Conservation (phyloP, 192 early-diverging fungal species). For the Phlyctochytrium arcticum region DNA sequence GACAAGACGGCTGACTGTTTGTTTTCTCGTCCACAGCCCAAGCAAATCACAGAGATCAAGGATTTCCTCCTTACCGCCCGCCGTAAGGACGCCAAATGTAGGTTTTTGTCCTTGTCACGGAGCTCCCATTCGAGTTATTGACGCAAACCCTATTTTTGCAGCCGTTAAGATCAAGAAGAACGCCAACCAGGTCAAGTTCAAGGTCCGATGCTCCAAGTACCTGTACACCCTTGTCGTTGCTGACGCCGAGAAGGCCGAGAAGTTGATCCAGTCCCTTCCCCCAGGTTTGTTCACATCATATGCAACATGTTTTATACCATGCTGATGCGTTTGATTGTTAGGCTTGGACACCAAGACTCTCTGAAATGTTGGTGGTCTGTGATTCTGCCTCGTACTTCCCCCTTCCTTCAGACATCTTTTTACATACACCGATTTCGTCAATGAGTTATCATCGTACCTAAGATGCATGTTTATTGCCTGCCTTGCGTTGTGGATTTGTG, state of each 20-base stretch:
- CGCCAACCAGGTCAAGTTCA: slow-evolving; percentile 90
- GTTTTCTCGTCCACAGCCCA: slow-evolving; percentile 65
- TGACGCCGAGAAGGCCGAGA: slow-evolving; percentile 91
- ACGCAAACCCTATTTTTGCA: slow-evolving; percentile 12
- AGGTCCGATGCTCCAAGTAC: slow-evolving; percentile 97
- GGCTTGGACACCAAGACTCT: no score
- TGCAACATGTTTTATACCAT: background rate
- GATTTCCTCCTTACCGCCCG: slow-evolving; percentile 92
- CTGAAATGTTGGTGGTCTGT: no score
- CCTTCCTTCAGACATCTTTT: no score
- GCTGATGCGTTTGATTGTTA: no score
- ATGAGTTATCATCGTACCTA: no score
- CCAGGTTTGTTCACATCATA: slow-evolving; percentile 69
- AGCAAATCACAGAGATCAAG: slow-evolving; percentile 97
- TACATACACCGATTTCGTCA: no score
- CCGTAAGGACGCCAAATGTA: slow-evolving; percentile 92
- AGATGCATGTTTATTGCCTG: no score
- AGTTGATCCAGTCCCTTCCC: slow-evolving; percentile 93
- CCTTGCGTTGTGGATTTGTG: no score
- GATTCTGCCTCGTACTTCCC: no score
- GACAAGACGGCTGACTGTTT: background rate
- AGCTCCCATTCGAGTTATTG: no score
- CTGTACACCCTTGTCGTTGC: slow-evolving; percentile 96
- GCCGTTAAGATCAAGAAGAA: slow-evolving; percentile 95
- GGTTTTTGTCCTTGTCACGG: no score